Base-by-base conservation (phyloP, 2,329 filamentous ascomycete species). In the Aspergillus fijiensis region DNA sequence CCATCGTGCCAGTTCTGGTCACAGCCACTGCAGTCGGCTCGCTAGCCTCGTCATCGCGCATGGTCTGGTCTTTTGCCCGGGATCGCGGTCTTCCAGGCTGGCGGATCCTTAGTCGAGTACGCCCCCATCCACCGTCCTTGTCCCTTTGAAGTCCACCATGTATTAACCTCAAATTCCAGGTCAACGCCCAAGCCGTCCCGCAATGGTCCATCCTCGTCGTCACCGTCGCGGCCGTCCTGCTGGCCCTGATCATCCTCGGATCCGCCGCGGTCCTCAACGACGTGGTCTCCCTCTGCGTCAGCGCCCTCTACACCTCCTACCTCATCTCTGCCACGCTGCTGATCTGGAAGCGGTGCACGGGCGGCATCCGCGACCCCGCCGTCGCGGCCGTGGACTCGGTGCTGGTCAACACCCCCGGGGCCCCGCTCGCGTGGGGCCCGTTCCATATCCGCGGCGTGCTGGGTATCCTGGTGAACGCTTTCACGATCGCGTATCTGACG, bases 121-220 rank as follows among this genome's bases (percentile, higher is more conserved):
- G 12, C 31, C 3, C n/a, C 19, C 27, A 27, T 10, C 21, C 6
- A 16, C 1, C 33, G 10, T n/a, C 16, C 35, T 5, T 16, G 2
- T 3, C 3, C 23, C 5, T 10, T 14, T 2, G 25, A n/a, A 6
- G 10, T 3, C 7, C 12, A 9, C 2, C 7, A 29, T 29, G 27
- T 21, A 10, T 23, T 54, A 48, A 48, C n/a, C 16, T 16, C 52
- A 31, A 16, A 14, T 1, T 16, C 10, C 10, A 55, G 53, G 53
- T 55, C 19, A 55, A 55, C 45, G 16, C 53, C 19, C 42, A 55
- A 55, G 53, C 53, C 3, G 53, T 55, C 3, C 53, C 53, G 1
- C 53, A 55, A 35, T 55, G 25, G n/a, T 55, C 53, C 42, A 49
- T 55, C 12, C 53, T 55, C 53, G 53, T 55, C 5, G 53, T 55